Evolutionary conservation across 2,329 filamentous ascomycete genomes (phyloP), one percentile per base, ranked within the genome.

Genomic region (Calonectria hongkongensis): DNA sequence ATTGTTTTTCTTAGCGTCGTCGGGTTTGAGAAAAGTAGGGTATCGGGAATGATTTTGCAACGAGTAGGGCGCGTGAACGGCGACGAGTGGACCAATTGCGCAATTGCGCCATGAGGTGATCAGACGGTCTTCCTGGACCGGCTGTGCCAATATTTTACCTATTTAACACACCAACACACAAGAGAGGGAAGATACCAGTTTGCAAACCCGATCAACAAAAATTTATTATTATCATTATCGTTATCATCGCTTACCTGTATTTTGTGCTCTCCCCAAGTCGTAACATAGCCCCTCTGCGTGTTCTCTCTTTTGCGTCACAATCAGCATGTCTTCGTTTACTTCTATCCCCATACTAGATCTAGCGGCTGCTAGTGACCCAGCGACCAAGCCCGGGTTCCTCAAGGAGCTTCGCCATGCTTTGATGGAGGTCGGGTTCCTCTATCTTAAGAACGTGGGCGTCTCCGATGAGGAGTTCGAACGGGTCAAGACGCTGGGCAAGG

Each of bases 381-480:
- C 86, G 6, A 92, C 93, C 0, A 97, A 97, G 84, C 89, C 93
- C 2, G 86, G 85, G 39, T 97, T 98, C 79, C 89, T 97, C 0
- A 83, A 86, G 0, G 88, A 94, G 67, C 88, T 98, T 39, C 93
- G 94, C 18, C 87, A 94, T 83, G 94, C 94, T 0, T 86, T 98
- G 39, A 90, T 98, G 79, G 93, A 96, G 82, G 94, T 97, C n/a
- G 95, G 95, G 2, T 98, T 98, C 80, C 83, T 97, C 27, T 98
- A 98, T 80, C 89, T 98, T 73, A 93, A 92, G 81, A 95, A 97
- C 80, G 92, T 94, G 2, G 94, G 93, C 27, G 92, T 96, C 64
- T 87, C 93, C 6, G 89, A 92, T 18, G 86, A 89, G 47, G 85
- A 96, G 66, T 91, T 94, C 77, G 80, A 89, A 28, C 84, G 89